Percentiles rank a stretch among this genome's conserved stretches.
Evolutionary conservation across 768 basidiomycete species (phyloP).

Genomic region (Xerocomus spinulosus): DNA sequence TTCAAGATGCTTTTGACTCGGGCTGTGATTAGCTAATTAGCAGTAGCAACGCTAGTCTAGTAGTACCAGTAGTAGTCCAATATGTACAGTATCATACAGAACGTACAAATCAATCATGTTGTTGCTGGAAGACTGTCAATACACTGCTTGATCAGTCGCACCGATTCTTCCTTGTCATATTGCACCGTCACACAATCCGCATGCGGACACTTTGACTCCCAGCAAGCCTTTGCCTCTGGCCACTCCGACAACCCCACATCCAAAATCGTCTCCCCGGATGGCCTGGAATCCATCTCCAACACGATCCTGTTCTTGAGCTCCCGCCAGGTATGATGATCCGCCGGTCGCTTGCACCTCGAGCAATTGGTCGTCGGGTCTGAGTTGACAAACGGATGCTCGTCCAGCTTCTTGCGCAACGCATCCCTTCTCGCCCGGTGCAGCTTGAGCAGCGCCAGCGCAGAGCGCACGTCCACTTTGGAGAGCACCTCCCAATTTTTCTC

Average conservation of each 20-base stretch:
- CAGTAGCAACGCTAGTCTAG: too few relatives aligned
- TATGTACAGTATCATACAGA: too few relatives aligned
- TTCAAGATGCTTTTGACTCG: not conserved
- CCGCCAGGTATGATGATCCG: conserved; percentile 61
- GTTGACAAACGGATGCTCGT: conserved; percentile 56
- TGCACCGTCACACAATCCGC: conserved; percentile 43
- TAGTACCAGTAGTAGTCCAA: too few relatives aligned
- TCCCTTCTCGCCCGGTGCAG: conserved; percentile 53
- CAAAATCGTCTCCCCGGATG: conserved; percentile 55
- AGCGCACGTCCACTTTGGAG: conserved; percentile 42
- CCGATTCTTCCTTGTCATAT: conserved; percentile 53
- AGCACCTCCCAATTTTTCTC: conserved; percentile 43
- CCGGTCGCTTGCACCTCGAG: conserved; percentile 42
- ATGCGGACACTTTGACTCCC: conserved; percentile 51
- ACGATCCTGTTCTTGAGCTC: conserved; percentile 57
- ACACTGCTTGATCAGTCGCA: conserved; percentile 51
- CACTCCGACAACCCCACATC: conserved; percentile 47
- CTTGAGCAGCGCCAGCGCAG: conserved; percentile 51
- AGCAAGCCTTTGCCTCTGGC: conserved; percentile 57
- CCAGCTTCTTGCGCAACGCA: conserved; percentile 43
- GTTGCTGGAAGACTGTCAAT: conserved; percentile 45
- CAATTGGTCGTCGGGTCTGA: conserved; percentile 40
- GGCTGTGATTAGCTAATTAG: conserved; percentile 14
- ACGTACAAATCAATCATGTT: too few relatives aligned
- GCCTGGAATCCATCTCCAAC: conserved; percentile 54